Conservation (phyloP, 768 basidiomycete species). For the Gymnopilus junonius region DNA sequence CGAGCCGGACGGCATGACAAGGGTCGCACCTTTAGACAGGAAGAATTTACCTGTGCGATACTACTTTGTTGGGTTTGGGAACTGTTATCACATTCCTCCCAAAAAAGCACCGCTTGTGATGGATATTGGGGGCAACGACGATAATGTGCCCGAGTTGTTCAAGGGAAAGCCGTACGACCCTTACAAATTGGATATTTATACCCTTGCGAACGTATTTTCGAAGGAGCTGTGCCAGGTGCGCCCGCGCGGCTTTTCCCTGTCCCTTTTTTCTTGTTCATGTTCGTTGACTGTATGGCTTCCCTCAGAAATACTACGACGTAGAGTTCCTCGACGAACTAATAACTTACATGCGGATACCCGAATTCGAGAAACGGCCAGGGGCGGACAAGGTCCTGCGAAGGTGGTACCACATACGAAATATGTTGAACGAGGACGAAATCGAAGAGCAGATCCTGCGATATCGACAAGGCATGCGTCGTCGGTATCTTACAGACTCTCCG, state of each 20-base stretch:
- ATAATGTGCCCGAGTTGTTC: constrained; percentile 29
- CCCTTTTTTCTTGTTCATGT: neutral
- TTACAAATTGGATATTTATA: constrained; percentile 35
- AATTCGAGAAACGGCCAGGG: constrained; percentile 27
- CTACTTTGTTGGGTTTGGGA: constrained; percentile 42
- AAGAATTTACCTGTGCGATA: constrained; percentile 42
- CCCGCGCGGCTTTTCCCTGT: neutral
- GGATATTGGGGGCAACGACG: constrained; percentile 28
- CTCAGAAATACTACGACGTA: constrained; percentile 28
- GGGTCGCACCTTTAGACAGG: constrained; percentile 30
- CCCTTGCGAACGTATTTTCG: constrained; percentile 31
- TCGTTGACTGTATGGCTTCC: neutral
- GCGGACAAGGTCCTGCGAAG: constrained; percentile 23
- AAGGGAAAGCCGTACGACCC: constrained; percentile 28
- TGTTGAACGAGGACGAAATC: constrained; percentile 15
- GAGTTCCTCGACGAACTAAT: constrained; percentile 30
- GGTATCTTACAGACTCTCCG: constrained; percentile 12
- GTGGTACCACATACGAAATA: constrained; percentile 28
- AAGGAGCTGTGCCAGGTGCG: constrained; percentile 29
- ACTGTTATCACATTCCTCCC: constrained; percentile 25
- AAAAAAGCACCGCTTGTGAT: constrained; percentile 20
- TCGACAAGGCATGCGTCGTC: constrained; percentile 10
- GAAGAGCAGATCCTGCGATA: constrained; percentile 15
- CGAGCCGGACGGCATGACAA: constrained; percentile 33
- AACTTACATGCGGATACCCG: constrained; percentile 28